phyloP scores from a whole-genome alignment of 208 protist genomes.

The Strigomonas culicis region DNA sequence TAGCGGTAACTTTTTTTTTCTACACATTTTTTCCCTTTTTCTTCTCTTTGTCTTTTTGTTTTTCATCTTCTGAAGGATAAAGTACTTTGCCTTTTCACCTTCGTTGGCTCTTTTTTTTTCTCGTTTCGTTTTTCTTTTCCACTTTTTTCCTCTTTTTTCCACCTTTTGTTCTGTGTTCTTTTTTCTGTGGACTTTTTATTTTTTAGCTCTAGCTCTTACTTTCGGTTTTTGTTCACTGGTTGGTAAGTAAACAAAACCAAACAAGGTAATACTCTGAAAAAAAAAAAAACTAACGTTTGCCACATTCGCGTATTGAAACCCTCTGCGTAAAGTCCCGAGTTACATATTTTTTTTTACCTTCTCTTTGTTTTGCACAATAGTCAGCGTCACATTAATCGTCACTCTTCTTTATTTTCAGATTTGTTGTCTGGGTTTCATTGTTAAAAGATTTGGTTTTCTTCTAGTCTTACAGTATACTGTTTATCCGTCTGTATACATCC shows the following conservation, averaged over 20 bases:
- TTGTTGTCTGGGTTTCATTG: too few relatives aligned
- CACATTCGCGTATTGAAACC: not conserved
- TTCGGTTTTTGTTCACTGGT: not conserved
- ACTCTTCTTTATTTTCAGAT: too few relatives aligned
- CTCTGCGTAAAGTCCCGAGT: not conserved
- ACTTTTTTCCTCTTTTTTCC: not conserved
- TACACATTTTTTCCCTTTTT: not conserved
- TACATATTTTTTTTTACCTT: too few relatives aligned
- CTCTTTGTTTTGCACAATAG: too few relatives aligned
- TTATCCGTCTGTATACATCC: too few relatives aligned
- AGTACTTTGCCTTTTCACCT: not conserved
- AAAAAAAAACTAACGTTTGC: not conserved
- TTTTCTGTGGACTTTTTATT: not conserved
- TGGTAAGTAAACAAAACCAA: not conserved
- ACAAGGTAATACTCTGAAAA: too few relatives aligned
- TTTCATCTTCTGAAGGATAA: conserved; percentile 6
- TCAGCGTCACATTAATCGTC: too few relatives aligned
- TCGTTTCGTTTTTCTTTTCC: not conserved
- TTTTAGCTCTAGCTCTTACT: not conserved
- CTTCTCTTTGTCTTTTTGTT: not conserved
- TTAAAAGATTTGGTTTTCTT: too few relatives aligned
- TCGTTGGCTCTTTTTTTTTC: not conserved
- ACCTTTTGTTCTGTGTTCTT: not conserved
- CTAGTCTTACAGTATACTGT: too few relatives aligned
- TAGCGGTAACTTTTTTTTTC: not conserved